Conservation (phyloP, 1,284 basidiomycete genomes). For the Salmacisia buchloeana region DNA sequence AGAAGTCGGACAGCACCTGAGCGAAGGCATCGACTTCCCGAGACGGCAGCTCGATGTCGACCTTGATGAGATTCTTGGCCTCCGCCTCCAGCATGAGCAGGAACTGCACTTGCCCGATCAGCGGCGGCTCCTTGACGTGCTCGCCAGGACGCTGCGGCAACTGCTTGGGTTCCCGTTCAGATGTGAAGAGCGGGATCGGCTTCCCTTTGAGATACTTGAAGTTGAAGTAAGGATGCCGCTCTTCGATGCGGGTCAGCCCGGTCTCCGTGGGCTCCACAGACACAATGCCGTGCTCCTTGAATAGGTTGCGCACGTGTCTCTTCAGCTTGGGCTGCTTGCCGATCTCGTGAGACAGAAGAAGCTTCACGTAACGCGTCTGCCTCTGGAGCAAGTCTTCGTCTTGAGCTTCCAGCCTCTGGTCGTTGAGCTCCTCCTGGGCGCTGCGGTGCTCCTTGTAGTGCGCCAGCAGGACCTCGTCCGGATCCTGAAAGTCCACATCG, state of each 20-base stretch:
- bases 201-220: slow-evolving; percentile 94
- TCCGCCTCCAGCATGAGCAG: slow-evolving; percentile 88
- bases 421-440: slow-evolving; percentile 58
- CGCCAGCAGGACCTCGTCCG: neutral
- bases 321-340: slow-evolving; percentile 86
- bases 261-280: slow-evolving; percentile 83
- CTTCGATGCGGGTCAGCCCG: slow-evolving; percentile 83
- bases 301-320: slow-evolving; percentile 70
- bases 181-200: slow-evolving; percentile 64
- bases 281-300: slow-evolving; percentile 72
- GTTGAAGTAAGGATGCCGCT: slow-evolving; percentile 80
- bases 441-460: slow-evolving; percentile 49
- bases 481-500: neutral
- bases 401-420: slow-evolving; percentile 21
- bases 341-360: slow-evolving; percentile 83
- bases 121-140: slow-evolving; percentile 6
- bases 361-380: slow-evolving; percentile 62
- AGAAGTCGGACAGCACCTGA: slow-evolving; percentile 70
- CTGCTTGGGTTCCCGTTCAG: neutral
- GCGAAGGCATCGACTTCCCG: slow-evolving; percentile 64
- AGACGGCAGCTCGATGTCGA: slow-evolving; percentile 67
- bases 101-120: slow-evolving; percentile 61
- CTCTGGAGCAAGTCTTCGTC: slow-evolving; percentile 75
- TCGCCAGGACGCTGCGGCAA: neutral
- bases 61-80: slow-evolving; percentile 73